Evolutionary conservation across 2,329 filamentous ascomycete genomes (phyloP), one percentile per base, ranked within the genome.

Genomic region (Exophiala sp.): DNA sequence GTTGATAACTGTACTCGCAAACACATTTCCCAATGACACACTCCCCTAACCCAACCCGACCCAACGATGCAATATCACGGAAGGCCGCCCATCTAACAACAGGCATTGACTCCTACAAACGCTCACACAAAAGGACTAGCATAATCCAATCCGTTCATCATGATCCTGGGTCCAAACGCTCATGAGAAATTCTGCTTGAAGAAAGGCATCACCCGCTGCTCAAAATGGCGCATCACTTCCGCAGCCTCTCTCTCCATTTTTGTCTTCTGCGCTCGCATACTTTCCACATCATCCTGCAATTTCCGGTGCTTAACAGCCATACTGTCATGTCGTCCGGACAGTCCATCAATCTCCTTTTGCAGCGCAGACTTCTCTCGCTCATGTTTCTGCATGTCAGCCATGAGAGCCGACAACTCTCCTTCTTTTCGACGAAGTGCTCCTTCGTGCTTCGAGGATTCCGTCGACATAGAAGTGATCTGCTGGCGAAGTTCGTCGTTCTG

Each of bases 401-500:
- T 89, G 33, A 97, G 79, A 42, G 97, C 80, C 0, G 87, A 81
- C 16, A 99, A 77, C 67, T 99, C 95, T 69, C 91, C 96, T 68
- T 99, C 94, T 69, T 97, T 99, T 55, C 88, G 86, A 20, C 91
- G 83, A 20, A 99, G 87, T 40, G 97, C 81, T 64, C 97, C 92
- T 71, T 99, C 94, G 62, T 96, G 97, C 66, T 91, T 90, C 0
- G 91, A 95, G 0, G 92, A 96, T 0, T 92, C 96, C 45, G 89
- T 85, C 0, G 94, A 94, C 14, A 99, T 77, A 62, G 96, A 86
- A 0, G 88, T 82, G 49, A 99, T 84, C 65, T 96, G 91, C 63
- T 91, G 83, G 50, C 95, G 87, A 43, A 95, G 83, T 41, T 88
- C 84, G 10, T 84, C 82, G 62, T 95, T 95, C 66, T 99, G 92